Evolutionary conservation across 1,139 yeast species (phyloP).

Genomic region (Meyerozyma sp.): DNA sequence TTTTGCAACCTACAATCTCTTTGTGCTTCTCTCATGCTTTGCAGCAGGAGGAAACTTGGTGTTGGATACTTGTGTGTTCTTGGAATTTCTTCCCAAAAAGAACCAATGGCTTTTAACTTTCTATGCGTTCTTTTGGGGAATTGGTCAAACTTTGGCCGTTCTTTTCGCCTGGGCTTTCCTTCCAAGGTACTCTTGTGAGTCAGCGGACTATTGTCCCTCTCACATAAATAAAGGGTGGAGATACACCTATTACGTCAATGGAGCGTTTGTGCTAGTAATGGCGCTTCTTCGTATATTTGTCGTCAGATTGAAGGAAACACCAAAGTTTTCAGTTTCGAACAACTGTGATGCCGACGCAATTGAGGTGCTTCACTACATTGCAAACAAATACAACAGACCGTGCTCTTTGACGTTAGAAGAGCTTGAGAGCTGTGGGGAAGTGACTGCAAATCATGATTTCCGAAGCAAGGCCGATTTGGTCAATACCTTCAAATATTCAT

Average conservation of each 20-base stretch:
- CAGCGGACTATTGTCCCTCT: constrained; percentile 36
- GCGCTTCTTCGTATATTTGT: constrained; percentile 46
- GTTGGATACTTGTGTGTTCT: constrained; percentile 53
- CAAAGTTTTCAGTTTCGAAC: constrained; percentile 48
- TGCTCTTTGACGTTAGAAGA: constrained; percentile 42
- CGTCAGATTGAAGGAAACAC: constrained; percentile 49
- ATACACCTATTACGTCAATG: constrained; percentile 49
- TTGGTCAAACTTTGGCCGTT: constrained; percentile 54
- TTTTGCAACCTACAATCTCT: constrained; percentile 45
- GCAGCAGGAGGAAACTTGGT: constrained; percentile 61
- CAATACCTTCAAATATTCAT: constrained; percentile 13
- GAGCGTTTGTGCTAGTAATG: constrained; percentile 46
- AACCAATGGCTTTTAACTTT: constrained; percentile 51
- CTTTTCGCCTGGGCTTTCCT: constrained; percentile 55
- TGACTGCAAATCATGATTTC: constrained; percentile 15
- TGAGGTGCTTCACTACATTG: constrained; percentile 28
- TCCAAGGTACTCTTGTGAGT: constrained; percentile 42
- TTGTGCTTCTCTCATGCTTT: constrained; percentile 40
- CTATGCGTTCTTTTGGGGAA: constrained; percentile 59
- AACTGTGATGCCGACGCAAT: constrained; percentile 51
- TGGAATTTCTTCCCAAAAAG: constrained; percentile 52
- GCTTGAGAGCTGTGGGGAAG: constrained; percentile 39
- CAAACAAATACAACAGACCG: constrained; percentile 36
- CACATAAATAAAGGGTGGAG: constrained; percentile 55
- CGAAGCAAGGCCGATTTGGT: not conserved